These are phyloP conservation scores for Physaria fendleri DNA, from an alignment of 345 rosid genomes.

Conservation along the genomic window DNA sequence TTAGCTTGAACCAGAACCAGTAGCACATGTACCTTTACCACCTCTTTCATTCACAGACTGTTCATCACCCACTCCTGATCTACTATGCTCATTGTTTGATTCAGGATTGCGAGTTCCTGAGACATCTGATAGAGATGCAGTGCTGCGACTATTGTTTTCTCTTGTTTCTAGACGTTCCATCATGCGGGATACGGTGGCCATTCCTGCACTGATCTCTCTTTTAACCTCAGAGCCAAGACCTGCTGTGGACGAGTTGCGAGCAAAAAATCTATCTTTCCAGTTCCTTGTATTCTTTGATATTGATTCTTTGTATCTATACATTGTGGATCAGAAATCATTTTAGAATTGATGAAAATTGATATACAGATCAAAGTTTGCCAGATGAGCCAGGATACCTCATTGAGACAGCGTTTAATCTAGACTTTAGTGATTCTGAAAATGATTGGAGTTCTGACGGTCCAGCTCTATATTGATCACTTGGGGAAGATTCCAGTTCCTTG, in stretches of 20 bases:
- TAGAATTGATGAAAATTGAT: neutral
- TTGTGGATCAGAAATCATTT: neutral
- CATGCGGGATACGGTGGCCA: conserved; percentile 78
- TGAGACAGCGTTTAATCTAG: conserved; percentile 69
- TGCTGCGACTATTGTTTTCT: conserved; percentile 38
- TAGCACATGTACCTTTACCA: conserved; percentile 38
- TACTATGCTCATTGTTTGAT: conserved; percentile 26
- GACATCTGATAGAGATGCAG: conserved; percentile 41
- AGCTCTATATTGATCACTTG: conserved; percentile 64
- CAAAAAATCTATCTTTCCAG: conserved; percentile 88
- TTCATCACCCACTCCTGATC: conserved; percentile 26
- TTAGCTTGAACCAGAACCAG: conserved; percentile 51
- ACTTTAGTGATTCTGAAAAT: conserved; percentile 79
- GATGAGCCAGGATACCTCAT: conserved; percentile 39
- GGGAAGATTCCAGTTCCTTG: conserved; percentile 81
- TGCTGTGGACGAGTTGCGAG: conserved; percentile 61
- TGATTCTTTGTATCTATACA: conserved; percentile 86
- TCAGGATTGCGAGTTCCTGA: conserved; percentile 38
- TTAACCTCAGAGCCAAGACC: conserved; percentile 75
- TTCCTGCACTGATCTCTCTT: conserved; percentile 83
- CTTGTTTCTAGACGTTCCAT: conserved; percentile 71
- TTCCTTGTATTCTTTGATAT: conserved; percentile 87
- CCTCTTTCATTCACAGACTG: conserved; percentile 31
- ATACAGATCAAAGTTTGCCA: neutral
- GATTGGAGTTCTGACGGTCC: conserved; percentile 87